Evolutionary conservation across 2,329 filamentous ascomycete species (phyloP).

Genomic region (Epichloe brachyelytri): DNA sequence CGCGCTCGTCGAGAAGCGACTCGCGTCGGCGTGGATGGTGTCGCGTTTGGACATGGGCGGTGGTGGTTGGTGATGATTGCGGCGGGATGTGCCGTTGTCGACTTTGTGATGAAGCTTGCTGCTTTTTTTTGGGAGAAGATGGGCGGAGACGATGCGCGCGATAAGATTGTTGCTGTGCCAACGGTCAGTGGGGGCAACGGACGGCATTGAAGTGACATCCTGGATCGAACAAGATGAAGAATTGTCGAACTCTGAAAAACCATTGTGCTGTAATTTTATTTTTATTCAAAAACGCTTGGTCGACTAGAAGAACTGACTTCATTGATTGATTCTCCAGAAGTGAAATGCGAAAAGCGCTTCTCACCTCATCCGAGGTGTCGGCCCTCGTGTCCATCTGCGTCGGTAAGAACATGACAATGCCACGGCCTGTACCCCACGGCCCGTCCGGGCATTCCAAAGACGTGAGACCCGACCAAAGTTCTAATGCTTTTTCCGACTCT

Average conservation of each 20-base stretch:
- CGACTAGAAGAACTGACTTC: neutral
- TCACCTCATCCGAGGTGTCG: conserved; percentile 59
- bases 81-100: neutral
- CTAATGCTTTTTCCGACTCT: conserved; percentile 8
- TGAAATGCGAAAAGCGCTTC: conserved; percentile 35
- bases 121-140: conserved; percentile 1
- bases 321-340: neutral
- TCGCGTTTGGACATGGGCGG: conserved; percentile 25
- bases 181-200: conserved; percentile 13
- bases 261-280: neutral
- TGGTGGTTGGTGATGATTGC: conserved; percentile 3
- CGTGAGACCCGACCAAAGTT: neutral
- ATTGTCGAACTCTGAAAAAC: neutral
- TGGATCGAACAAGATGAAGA: neutral
- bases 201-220: conserved; percentile 7
- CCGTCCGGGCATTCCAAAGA: neutral
- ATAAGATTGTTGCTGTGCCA: conserved; percentile 34
- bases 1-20: conserved; percentile 81
- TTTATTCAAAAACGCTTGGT: no score
- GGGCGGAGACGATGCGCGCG: conserved; percentile 8
- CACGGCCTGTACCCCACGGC: neutral
- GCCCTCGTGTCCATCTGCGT: conserved; percentile 50
- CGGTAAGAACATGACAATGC: conserved; percentile 31
- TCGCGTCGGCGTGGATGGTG: conserved; percentile 66
- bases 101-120: neutral